These are phyloP conservation scores for Xylariaceae sp. DNA, from an alignment of 2,329 filamentous ascomycete genomes.

Conservation along the genomic window DNA sequence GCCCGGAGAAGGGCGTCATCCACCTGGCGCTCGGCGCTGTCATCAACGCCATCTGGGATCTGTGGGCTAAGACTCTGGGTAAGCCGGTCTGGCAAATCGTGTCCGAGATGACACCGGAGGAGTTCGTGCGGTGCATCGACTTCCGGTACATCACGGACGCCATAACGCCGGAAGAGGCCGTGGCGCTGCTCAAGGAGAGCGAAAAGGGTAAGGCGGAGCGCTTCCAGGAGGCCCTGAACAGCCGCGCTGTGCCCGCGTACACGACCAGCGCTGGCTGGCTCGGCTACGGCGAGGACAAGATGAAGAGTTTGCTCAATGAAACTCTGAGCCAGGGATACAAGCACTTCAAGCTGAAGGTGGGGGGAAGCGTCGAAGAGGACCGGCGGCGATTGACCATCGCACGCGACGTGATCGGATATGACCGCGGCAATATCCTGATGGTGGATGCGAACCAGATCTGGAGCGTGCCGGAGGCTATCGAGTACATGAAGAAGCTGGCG, in stretches of 20 bases:
- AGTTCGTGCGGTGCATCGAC: conserved; percentile 87
- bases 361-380: conserved; percentile 74
- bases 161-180: conserved; percentile 83
- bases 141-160: conserved; percentile 95
- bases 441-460: conserved; percentile 93
- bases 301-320: conserved; percentile 75
- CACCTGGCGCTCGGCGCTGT: conserved; percentile 89
- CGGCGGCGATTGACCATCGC: conserved; percentile 73
- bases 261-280: conserved; percentile 91
- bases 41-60: conserved; percentile 91
- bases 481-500: conserved; percentile 80
- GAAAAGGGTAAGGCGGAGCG: conserved; percentile 73
- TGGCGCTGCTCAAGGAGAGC: conserved; percentile 70
- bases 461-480: conserved; percentile 87
- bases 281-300: conserved; percentile 88
- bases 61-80: conserved; percentile 86
- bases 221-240: conserved; percentile 74
- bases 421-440: conserved; percentile 85
- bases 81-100: conserved; percentile 94
- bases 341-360: conserved; percentile 93
- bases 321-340: conserved; percentile 78
- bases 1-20: conserved; percentile 91
- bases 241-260: conserved; percentile 83
- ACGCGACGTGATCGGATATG: conserved; percentile 79
- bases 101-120: conserved; percentile 86